Evolutionary conservation across 2,329 filamentous ascomycete genomes (phyloP).

Genomic region (Daldinia sp.): DNA sequence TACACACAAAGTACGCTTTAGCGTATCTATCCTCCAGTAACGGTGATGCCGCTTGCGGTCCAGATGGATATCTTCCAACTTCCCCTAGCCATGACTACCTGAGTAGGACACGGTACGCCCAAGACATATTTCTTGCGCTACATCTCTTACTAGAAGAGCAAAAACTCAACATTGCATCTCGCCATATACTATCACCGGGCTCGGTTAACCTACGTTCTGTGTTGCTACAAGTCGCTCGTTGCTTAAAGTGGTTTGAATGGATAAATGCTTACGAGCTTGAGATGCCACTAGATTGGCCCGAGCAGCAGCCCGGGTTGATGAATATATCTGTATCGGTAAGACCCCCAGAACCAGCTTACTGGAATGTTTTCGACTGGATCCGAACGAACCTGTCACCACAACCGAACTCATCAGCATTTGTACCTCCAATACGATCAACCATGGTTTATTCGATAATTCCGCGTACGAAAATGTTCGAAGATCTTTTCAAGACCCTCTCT

Average conservation of each 20-base stretch:
- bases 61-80: constrained; percentile 74
- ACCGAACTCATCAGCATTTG: constrained; percentile 20
- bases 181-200: constrained; percentile 59
- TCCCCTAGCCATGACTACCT: constrained; percentile 65
- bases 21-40: constrained; percentile 72
- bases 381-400: constrained; percentile 58
- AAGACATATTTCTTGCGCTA: constrained; percentile 78
- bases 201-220: constrained; percentile 73
- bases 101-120: constrained; percentile 69
- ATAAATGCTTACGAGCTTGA: constrained; percentile 64
- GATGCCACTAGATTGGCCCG: constrained; percentile 60
- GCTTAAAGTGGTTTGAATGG: constrained; percentile 78
- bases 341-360: constrained; percentile 50
- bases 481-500: constrained; percentile 72
- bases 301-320: constrained; percentile 24
- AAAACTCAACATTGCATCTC: constrained; percentile 76
- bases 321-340: constrained; percentile 19
- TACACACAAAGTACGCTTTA: constrained; percentile 69
- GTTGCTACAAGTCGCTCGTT: constrained; percentile 82
- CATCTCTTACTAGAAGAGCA: constrained; percentile 92
- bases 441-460: constrained; percentile 63
- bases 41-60: constrained; percentile 67
- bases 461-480: constrained; percentile 76
- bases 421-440: constrained; percentile 42
- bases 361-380: constrained; percentile 66